Evolutionary conservation across 495 filamentous ascomycete genomes (phyloP), one percentile per base, ranked within the genome.

Genomic region (Beverwykella pulmonaria): DNA sequence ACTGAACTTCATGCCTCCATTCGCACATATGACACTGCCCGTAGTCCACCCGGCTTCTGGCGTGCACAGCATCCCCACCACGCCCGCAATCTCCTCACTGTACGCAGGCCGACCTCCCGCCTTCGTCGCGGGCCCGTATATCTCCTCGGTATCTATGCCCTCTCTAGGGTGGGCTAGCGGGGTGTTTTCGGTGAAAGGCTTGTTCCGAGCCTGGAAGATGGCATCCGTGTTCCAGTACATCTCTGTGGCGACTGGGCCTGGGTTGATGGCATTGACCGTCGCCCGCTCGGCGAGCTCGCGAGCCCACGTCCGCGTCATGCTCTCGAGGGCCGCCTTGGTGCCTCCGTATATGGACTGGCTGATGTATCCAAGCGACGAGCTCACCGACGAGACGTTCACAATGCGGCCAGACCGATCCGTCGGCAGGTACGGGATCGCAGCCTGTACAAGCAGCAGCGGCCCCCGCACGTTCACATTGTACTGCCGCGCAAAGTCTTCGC

Each of bases 301-400:
- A 0, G 87, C 80, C 93, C 92, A 97, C 1, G 90, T 92, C 9
- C 93, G 82, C 12, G 92, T 96, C 92, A 96, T 94, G n/a, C 89
- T 84, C 67, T 97, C 93, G 32, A 96, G 71, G 0, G 93, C 92
- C 0, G 90, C 92, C 76, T 97, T 97, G 68, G 88, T 93, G 2
- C 92, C 92, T 41, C 90, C 91, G 73, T 96, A 97, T 32, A 96
- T 85, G 7, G 83, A 83, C 76, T 94, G 90, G 6, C 81, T 83
- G 1, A 79, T 73, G 76, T 91, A 91, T 0, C 92, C 92, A 12
- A 88, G 75, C 3, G 82, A 82, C 1, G 89, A 83, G 5, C 87
- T 83, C 8, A 96, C 87, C 62, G 83, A 87, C 15, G 86, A 90
- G 67, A 95, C 73, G 75, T 92, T 95, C 61, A 97, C 81, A 71